A percentile compares a stretch with the other conserved stretches of the same genome.
These are phyloP conservation scores for Salix suchowensis DNA, from an alignment of 345 rosid species.

Conservation along the genomic window DNA sequence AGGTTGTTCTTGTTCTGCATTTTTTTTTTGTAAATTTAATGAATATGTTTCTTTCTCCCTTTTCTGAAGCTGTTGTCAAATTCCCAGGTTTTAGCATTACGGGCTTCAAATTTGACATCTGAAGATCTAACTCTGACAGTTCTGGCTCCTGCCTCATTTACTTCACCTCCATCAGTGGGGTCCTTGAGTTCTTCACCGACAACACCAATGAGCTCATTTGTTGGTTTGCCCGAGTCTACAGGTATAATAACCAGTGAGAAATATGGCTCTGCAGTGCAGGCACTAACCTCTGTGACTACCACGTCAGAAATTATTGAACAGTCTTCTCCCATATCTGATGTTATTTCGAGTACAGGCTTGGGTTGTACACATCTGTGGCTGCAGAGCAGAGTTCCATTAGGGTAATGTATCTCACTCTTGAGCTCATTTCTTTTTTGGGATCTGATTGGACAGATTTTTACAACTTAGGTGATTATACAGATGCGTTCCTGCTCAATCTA, in stretches of 20 bases:
- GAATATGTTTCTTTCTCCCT: neutral
- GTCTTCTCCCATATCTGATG: conserved; percentile 51
- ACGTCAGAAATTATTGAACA: conserved; percentile 33
- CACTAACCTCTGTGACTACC: conserved; percentile 26
- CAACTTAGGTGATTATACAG: conserved; percentile 41
- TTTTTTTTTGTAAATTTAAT: neutral
- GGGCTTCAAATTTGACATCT: conserved; percentile 89
- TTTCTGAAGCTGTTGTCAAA: neutral
- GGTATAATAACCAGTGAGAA: conserved; percentile 45
- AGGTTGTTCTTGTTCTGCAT: conserved; percentile 40
- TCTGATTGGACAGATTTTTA: conserved; percentile 11
- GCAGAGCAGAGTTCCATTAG: conserved; percentile 96
- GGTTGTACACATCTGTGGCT: conserved; percentile 92
- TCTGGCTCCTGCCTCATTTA: conserved; percentile 89
- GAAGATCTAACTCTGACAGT: conserved; percentile 86
- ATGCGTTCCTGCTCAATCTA: conserved; percentile 82
- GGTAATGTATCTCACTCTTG: conserved; percentile 42
- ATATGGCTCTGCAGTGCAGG: conserved; percentile 27
- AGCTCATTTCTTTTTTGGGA: conserved; percentile 10
- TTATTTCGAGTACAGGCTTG: conserved; percentile 58
- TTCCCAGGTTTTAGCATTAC: conserved; percentile 81
- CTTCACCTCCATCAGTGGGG: conserved; percentile 77
- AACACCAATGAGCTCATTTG: conserved; percentile 57
- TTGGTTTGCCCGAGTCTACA: conserved; percentile 55
- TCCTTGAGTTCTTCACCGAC: conserved; percentile 75